These are phyloP conservation scores for Botrytis fragariae DNA, from an alignment of 2,329 filamentous ascomycete genomes.

Conservation along the genomic window DNA sequence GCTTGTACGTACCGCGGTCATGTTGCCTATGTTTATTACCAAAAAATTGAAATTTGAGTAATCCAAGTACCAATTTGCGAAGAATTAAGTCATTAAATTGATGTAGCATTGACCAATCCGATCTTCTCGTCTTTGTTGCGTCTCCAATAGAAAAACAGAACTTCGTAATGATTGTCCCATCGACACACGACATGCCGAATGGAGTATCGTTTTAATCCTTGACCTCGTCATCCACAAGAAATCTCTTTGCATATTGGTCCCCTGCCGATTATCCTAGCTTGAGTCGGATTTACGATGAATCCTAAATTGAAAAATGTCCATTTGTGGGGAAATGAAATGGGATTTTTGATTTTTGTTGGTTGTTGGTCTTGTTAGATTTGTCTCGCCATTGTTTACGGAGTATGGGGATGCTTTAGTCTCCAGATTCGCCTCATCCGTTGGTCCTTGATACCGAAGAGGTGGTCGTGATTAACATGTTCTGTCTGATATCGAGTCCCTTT, in stretches of 20 bases:
- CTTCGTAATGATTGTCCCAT: background rate
- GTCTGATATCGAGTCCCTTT: background rate
- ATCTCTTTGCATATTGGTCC: background rate
- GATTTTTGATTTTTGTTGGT: background rate
- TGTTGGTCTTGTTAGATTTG: background rate
- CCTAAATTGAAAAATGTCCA: background rate
- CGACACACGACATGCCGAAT: background rate
- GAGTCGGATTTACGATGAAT: background rate
- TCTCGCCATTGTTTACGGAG: background rate
- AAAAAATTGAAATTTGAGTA: background rate
- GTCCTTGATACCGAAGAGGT: background rate
- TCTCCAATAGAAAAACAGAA: background rate
- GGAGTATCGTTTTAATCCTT: conserved; percentile 5
- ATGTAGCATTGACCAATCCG: background rate
- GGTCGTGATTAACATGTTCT: background rate
- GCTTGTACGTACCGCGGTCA: background rate
- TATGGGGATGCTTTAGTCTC: background rate
- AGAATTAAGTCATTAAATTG: background rate
- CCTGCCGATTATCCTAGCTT: background rate
- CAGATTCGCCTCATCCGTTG: background rate
- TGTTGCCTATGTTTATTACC: background rate
- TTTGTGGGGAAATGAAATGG: conserved; percentile 5
- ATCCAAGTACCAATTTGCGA: background rate
- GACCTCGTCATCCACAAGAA: background rate
- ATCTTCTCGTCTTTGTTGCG: background rate